Conservation (phyloP, 2,329 filamentous ascomycete genomes). For the Zalaria obscura region DNA sequence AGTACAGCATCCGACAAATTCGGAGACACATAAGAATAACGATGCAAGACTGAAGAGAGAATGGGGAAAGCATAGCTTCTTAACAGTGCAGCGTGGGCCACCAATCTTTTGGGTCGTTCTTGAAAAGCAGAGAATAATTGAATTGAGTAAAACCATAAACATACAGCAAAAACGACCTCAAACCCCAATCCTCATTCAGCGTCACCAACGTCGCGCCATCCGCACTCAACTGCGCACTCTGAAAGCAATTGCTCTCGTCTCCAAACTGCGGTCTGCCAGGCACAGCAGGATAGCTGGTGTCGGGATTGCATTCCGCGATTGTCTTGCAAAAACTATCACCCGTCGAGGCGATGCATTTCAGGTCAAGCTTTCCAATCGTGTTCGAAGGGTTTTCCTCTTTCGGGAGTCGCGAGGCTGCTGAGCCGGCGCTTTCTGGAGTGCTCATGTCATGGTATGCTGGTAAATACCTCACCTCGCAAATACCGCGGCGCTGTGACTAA, state of each 20-base stretch:
- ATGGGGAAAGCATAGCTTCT: too few species aligned
- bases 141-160: not conserved
- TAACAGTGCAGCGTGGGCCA: too few species aligned
- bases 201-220: slow-evolving; percentile 46
- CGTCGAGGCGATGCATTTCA: slow-evolving; percentile 13
- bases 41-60: too few species aligned
- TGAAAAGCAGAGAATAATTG: not conserved
- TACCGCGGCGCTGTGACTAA: too few species aligned
- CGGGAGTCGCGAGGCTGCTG: too few species aligned
- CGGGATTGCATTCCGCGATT: slow-evolving; percentile 3
- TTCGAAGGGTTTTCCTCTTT: too few species aligned
- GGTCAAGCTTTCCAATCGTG: not conserved
- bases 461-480: too few species aligned
- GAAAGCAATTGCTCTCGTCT: slow-evolving; percentile 25
- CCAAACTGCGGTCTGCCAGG: not conserved
- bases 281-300: not conserved
- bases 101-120: too few species aligned
- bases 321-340: slow-evolving; percentile 7
- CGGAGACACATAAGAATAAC: too few species aligned
- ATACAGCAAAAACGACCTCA: slow-evolving; percentile 38
- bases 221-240: slow-evolving; percentile 30
- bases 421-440: too few species aligned
- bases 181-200: slow-evolving; percentile 33
- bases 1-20: too few species aligned
- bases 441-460: too few species aligned